Evolutionary conservation across 2,329 filamentous ascomycete genomes (phyloP), one percentile per base, ranked within the genome.

Genomic region (Lachnum nothofagi): DNA sequence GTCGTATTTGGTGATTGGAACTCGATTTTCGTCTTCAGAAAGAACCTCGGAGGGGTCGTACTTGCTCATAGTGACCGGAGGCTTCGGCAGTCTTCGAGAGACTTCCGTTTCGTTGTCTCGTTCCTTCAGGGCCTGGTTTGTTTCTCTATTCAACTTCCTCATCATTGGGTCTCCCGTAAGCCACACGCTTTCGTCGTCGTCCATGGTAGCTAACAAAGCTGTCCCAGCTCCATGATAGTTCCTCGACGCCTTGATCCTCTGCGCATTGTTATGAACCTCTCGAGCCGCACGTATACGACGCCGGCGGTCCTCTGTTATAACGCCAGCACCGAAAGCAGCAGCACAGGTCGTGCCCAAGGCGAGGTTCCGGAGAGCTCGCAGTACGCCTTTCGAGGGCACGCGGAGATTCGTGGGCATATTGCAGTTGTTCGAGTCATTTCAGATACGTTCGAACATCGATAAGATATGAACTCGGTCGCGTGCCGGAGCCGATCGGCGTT

Each of bases 291-390:
- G 73, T 52, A 80, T 74, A 22, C 76, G 73, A 49, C 76, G 74
- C 51, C 77, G 72, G 41, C 76, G 75, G 63, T 81, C 78, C 63
- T 81, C 77, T 49, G 78, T 70, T 47, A 81, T 67, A 22, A 78
- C 62, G 6, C 62, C 65, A 38, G 60, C 52, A 14, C 58, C 59
- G 51, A 66, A 53, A 42, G 74, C 71, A 47, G 80, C 70, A 35
- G 77, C 79, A 60, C 76, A 80, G 7, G 77, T 78, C 2, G 77
- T 80, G 43, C 77, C 78, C 14, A 81, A 65, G 47, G 78, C 71
- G 50, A 80, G 70, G 54, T 76, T 73, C 52, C 76, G 75, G 29
- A 81, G 73, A 50, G 76, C 73, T 63, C 76, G 73, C 55, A 80
- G 70, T 50, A 74, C 76, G 51, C 74, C 74, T 66, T 76, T 75